These are phyloP conservation scores for Sclerospora graminicola DNA, from an alignment of 352 stramenopile species.

Conservation along the genomic window DNA sequence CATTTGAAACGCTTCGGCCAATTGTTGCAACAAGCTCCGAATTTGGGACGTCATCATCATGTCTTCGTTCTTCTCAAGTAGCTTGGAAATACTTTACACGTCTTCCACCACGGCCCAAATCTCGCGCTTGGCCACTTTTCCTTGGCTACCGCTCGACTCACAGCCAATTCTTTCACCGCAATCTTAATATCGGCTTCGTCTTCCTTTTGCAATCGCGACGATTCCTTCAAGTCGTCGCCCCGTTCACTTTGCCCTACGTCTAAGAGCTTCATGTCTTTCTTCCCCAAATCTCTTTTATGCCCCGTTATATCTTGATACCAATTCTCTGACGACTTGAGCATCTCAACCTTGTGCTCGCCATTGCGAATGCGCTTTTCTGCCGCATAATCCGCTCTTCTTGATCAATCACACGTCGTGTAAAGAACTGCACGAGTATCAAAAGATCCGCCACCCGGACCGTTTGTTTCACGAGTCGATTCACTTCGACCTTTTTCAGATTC, in stretches of 20 bases:
- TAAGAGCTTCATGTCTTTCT: constrained; percentile 81
- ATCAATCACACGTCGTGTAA: no score
- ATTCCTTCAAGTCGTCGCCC: constrained; percentile 68
- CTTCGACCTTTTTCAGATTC: no score
- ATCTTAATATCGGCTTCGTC: constrained; percentile 69
- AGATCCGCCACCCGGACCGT: no score
- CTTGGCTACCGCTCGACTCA: constrained; percentile 50
- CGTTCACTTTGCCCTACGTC: constrained; percentile 55
- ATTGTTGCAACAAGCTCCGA: constrained; percentile 72
- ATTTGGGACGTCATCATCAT: constrained; percentile 90
- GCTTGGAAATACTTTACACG: constrained; percentile 71
- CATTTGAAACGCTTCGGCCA: constrained; percentile 84
- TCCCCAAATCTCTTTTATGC: constrained; percentile 56
- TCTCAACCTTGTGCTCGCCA: constrained; percentile 85
- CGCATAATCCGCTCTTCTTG: no score
- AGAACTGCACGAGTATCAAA: constrained; percentile 83
- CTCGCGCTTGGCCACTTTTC: constrained; percentile 80
- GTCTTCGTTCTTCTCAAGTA: constrained; percentile 86
- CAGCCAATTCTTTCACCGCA: constrained; percentile 48
- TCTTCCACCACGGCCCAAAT: constrained; percentile 80
- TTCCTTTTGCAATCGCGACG: constrained; percentile 73
- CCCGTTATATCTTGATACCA: constrained; percentile 86
- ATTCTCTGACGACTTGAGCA: constrained; percentile 80
- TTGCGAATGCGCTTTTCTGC: constrained; percentile 86
- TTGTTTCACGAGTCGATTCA: no score